Evolutionary conservation across 345 rosid species (phyloP), one percentile per base, ranked within the genome.

Genomic region (Aethionema arabicum): DNA sequence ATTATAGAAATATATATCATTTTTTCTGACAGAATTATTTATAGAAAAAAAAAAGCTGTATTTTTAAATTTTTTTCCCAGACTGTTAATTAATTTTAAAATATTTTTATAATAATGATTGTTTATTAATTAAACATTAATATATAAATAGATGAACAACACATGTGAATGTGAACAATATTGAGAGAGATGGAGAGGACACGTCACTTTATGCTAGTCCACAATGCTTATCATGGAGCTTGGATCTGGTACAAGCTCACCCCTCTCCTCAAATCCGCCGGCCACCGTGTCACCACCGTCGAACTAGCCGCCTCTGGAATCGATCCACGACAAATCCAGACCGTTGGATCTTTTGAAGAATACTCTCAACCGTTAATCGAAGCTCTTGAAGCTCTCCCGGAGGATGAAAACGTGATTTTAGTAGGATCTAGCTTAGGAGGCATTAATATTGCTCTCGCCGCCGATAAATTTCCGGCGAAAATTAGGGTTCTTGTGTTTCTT

Each of bases 211-310:
- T 67, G 54, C 33, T 73, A 56, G 77, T 73, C 50, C 77, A 73
- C 65, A 73, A 73, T 43, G 77, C 77, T 11, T 73, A 8, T 12
- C 77, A 73, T 27, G 77, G 77, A 61, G 52, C 73, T 0, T 73
- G 77, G 69, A 67, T 73, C 46, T 73, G 77, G 73, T 73, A 29
- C 77, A 67, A 73, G 66, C 57, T 73, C 68, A 73, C 67, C 31
- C 77, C 77, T 0, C 67, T 73, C 44, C 77, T 67, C 31, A 69
- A 67, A 30, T 62, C 69, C 16, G 66, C 57, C 59, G 73, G 77
- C 38, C 69, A 73, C 61, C 65, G 66, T 0, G 77, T 73, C 40
- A 73, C 77, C 44, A 56, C 77, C 47, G 55, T 73, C 39, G 73
- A 73, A 8, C 69, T 73, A 4, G 65, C 73, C 30, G 77, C 73